Evolutionary conservation across 164 flowering plant genomes (phyloP), one percentile per base, ranked within the genome.

Genomic region (Annona cherimola): DNA sequence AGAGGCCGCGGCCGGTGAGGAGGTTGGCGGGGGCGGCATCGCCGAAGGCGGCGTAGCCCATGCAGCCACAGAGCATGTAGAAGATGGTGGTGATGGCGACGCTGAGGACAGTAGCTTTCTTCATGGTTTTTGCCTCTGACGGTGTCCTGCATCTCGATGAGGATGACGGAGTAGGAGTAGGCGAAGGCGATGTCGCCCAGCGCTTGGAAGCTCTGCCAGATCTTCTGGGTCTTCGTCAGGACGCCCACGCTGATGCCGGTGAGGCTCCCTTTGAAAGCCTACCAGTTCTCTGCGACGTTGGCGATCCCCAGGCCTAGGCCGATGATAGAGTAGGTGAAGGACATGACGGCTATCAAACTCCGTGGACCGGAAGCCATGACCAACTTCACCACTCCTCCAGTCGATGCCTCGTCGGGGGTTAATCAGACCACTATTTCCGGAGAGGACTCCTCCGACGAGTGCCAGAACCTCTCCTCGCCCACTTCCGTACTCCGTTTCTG

Each of bases 41-140:
- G 0, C 93, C 90, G 42, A 88, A 85, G 19, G 90, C 90, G 0
- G 92, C 92, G 26, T 88, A 88, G n/a, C 92, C 92, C 84, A 84
- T 78, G 76, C 87, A 84, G 19, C 90, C 92, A 71, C 92, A 86
- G 1, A 86, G 80, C 87, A 84, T 82, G 83, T 88, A 88, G 81
- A 88, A 86, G 18, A 69, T 2, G 1, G 92, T 88, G 0, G 88
- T 86, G 35, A 88, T 85, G 6, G 63, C 72, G 7, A 84, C 70
- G 69, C 90, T 83, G 16, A 84, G 5, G 0, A 72, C 12, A 0
- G 86, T 80, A 0, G 89, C 90, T 70, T 83, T 87, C 80, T 82
- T 88, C 89, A 89, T 86, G 44, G 89, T 88, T 66, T 84, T 85
- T 3, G 81, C 62, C 67, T 88, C 90, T 8, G 90, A 78, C 6